phyloP scores from a whole-genome alignment of 2,329 filamentous ascomycete genomes.

The Bipolaris sorokiniana region DNA sequence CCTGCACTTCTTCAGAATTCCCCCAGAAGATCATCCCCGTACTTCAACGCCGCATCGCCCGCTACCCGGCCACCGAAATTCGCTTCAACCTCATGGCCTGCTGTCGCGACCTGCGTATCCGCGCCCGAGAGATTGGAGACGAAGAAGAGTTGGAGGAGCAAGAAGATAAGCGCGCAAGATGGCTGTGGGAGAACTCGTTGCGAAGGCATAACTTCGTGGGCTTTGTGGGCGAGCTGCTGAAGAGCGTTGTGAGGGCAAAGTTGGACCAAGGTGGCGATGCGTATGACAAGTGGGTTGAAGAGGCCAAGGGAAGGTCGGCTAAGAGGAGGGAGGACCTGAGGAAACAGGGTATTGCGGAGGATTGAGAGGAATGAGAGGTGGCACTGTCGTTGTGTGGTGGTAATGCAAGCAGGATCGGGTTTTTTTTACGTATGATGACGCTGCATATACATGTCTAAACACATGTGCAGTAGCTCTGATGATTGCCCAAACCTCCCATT shows the following conservation, averaged over 20 bases:
- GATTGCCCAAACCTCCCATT: background rate
- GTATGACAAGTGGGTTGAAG: constrained; percentile 76
- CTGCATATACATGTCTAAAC: background rate
- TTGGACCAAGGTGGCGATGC: constrained; percentile 67
- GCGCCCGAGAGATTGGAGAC: constrained; percentile 83
- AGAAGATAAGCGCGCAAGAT: constrained; percentile 81
- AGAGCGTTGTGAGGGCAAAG: constrained; percentile 80
- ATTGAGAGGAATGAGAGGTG: constrained; percentile 10
- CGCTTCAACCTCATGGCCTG: constrained; percentile 95
- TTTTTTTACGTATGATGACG: background rate
- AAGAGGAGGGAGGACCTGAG: constrained; percentile 55
- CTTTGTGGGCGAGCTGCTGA: constrained; percentile 88
- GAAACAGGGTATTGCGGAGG: constrained; percentile 43
- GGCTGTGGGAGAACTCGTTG: constrained; percentile 95
- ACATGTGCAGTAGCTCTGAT: background rate
- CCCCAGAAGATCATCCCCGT: constrained; percentile 84
- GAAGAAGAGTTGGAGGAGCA: constrained; percentile 77
- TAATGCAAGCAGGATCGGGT: background rate
- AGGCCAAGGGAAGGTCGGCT: constrained; percentile 66
- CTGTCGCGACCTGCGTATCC: constrained; percentile 79
- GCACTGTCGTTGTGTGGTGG: background rate
- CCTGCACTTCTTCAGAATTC: constrained; percentile 73
- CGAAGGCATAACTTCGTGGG: constrained; percentile 94
- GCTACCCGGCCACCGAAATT: constrained; percentile 88
- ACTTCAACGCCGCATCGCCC: constrained; percentile 78